Conservation (phyloP, 2,329 filamentous ascomycete species). For the Sporothrix pseudoabietina region DNA sequence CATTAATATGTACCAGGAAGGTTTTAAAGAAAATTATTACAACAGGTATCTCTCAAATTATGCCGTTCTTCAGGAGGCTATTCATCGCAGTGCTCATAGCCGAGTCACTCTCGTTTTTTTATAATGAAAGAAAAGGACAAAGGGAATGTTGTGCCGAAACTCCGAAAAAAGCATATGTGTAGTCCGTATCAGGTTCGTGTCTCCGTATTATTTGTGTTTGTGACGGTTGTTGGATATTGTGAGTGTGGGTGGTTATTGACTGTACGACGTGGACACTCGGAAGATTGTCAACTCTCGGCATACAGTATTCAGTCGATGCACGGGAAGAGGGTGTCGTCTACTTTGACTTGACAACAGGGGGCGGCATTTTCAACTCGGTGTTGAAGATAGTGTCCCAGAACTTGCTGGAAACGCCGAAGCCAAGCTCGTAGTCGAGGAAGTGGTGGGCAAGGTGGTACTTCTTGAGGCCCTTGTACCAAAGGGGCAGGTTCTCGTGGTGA, state of each 20-base stretch:
- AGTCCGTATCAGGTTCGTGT: background rate
- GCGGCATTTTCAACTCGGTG: conserved; percentile 66
- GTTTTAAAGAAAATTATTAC: conserved; percentile 26
- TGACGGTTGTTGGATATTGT: background rate
- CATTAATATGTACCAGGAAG: conserved; percentile 16
- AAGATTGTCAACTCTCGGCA: background rate
- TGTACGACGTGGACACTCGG: background rate
- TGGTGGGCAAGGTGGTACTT: conserved; percentile 97
- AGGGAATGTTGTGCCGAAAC: background rate
- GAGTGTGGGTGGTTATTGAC: background rate
- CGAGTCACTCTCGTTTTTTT: conserved; percentile 20
- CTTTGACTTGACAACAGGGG: conserved; percentile 43
- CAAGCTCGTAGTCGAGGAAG: conserved; percentile 96
- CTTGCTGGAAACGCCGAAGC: conserved; percentile 92
- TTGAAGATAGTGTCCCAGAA: conserved; percentile 96
- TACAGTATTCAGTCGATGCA: background rate
- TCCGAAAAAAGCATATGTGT: background rate
- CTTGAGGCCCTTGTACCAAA: conserved; percentile 90
- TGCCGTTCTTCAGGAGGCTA: conserved; percentile 11
- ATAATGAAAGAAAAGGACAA: background rate
- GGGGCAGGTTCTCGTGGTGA: conserved; percentile 87
- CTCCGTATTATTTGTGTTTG: background rate
- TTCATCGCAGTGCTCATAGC: conserved; percentile 9
- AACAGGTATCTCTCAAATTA: conserved; percentile 28
- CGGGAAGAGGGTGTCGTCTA: conserved; percentile 30